A percentile compares a stretch with the other conserved stretches of the same genome.
These are phyloP conservation scores for Cynanchum wilfordii DNA, from an alignment of 257 asterid species.

Conservation along the genomic window DNA sequence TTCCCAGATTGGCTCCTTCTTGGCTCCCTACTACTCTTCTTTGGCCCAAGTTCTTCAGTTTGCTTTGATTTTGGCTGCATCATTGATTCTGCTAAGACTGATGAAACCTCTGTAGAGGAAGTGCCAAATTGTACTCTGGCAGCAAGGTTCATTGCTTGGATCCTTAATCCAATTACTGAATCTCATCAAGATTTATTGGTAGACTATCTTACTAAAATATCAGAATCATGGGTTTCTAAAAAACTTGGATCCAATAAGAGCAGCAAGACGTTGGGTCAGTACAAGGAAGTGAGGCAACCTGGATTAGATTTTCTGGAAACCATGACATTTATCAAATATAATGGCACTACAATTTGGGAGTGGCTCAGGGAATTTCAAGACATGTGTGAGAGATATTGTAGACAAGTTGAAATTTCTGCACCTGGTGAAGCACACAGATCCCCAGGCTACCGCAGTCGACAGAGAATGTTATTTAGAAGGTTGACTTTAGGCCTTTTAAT, in stretches of 20 bases:
- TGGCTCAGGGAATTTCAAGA: slow-evolving; percentile 62
- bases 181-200: slow-evolving; percentile 32
- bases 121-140: slow-evolving; percentile 38
- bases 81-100: slow-evolving; percentile 19
- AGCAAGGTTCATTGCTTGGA: slow-evolving; percentile 67
- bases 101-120: slow-evolving; percentile 22
- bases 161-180: slow-evolving; percentile 47
- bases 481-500: slow-evolving; percentile 62
- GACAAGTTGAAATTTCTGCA: slow-evolving; percentile 20
- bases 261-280: slow-evolving; percentile 21
- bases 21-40: slow-evolving; percentile 57
- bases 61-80: slow-evolving; percentile 20
- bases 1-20: slow-evolving; percentile 72
- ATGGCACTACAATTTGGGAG: slow-evolving; percentile 25
- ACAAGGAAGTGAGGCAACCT: slow-evolving; percentile 25
- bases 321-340: slow-evolving; percentile 19
- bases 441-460: slow-evolving; percentile 24
- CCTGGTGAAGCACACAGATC: slow-evolving; percentile 20
- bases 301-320: slow-evolving; percentile 27
- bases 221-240: slow-evolving; percentile 40
- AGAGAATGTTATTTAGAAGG: slow-evolving; percentile 43
- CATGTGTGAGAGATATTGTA: slow-evolving; percentile 21
- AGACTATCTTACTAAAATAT: slow-evolving; percentile 41
- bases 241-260: slow-evolving; percentile 24
- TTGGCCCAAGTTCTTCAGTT: slow-evolving; percentile 21